Evolutionary conservation across 805 yeast species (phyloP), one percentile per base, ranked within the genome.

Genomic region (Starmerella powellii): DNA sequence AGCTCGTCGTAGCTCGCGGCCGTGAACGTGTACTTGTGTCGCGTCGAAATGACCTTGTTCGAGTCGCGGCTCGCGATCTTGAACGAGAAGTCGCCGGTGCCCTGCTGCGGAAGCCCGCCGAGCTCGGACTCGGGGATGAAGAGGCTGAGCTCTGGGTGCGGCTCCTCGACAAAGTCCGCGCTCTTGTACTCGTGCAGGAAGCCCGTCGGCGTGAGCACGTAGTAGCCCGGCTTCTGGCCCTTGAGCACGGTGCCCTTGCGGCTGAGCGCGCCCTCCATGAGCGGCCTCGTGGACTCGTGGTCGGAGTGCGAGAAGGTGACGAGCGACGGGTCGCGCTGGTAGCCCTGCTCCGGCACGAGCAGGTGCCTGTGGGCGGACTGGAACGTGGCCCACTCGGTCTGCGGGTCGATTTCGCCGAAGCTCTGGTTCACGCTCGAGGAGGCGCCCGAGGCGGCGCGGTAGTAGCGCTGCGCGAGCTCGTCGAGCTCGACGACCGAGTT

Each of bases 71-170:
- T 74, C 29, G 62, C 59, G 19, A 72, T 40, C 35, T 55, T 55
- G 50, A 72, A 63, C 45, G 65, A 64, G 57, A 56, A 60, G 39
- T 65, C 64, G 19, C 64, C 67, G 23, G 55, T 10, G 17, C 36
- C 28, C 3, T 26, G 56, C 2, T 52, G 39, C 5, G 61, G 56
- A 12, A 62, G 59, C 10, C 61, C 57, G 18, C 70, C 68, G 13
- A 70, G 42, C 28, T 61, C 51, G 40, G 71, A 62, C 18, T 70
- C 75, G 4, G 77, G 77, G 20, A 72, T 55, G 46, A 63, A 70
- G 5, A 73, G 49, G 18, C 68, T 63, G 33, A 68, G 50, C 20
- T 66, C 66, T 8, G 76, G 76, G n/a, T 59, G 61, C 6, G 70
- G 58, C 46, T 69, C 73, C 42, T 55, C 56, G 34, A 58, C 50